Evolutionary conservation across 1,284 basidiomycete genomes (phyloP).

Genomic region (Hypsizygus ulmarius): DNA sequence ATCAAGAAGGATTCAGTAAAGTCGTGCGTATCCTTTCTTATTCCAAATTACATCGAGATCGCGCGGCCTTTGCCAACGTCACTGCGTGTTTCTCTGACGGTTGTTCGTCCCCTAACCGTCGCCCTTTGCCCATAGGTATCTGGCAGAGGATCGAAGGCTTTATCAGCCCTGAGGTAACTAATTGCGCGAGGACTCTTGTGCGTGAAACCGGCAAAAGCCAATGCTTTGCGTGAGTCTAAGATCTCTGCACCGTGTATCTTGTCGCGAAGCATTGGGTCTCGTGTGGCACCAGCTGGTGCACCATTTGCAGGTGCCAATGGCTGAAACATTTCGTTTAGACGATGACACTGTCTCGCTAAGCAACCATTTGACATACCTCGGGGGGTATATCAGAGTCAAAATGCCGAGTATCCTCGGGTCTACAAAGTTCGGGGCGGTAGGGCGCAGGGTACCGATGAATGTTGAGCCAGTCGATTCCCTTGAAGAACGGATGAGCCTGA

Average conservation of each 20-base stretch:
- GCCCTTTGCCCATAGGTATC: constrained; percentile 44
- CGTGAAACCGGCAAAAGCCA: constrained; percentile 88
- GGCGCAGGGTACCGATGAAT: constrained; percentile 82
- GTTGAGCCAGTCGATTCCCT: constrained; percentile 80
- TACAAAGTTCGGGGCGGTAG: constrained; percentile 79
- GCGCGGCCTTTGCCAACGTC: constrained; percentile 66
- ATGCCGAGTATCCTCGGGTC: constrained; percentile 84
- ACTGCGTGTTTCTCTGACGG: constrained; percentile 54
- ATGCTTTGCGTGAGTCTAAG: constrained; percentile 85
- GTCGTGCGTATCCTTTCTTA: constrained; percentile 19
- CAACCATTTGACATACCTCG: constrained; percentile 57
- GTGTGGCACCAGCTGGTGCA: constrained; percentile 76
- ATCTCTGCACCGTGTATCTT: constrained; percentile 83
- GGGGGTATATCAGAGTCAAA: constrained; percentile 92
- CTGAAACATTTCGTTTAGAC: constrained; percentile 46
- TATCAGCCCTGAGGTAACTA: constrained; percentile 71
- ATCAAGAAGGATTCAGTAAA: constrained; percentile 10
- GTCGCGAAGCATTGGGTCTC: constrained; percentile 85
- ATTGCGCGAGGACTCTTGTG: constrained; percentile 81
- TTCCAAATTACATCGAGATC: constrained; percentile 61
- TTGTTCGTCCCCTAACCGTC: constrained; percentile 58
- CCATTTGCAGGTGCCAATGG: constrained; percentile 89
- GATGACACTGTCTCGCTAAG: constrained; percentile 21
- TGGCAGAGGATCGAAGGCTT: constrained; percentile 58
- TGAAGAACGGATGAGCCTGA: constrained; percentile 85